A percentile compares a stretch with the other conserved stretches of the same genome.
Evolutionary conservation across 2,329 filamentous ascomycete genomes (phyloP).

Genomic region (Microdochium paspali): DNA sequence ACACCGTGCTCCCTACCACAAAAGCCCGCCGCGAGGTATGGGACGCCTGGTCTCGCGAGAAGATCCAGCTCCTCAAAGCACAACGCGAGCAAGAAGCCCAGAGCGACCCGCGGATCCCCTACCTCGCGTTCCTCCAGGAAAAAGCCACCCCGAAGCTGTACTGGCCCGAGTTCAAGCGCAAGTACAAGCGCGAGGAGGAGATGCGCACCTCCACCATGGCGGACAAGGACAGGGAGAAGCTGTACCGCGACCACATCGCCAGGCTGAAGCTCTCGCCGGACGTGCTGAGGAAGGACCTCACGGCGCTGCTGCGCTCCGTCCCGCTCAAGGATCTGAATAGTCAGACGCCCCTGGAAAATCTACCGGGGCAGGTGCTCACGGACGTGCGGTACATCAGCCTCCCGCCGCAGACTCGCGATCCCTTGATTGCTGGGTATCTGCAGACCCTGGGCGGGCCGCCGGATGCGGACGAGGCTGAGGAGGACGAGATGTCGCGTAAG

Average conservation of each 20-base stretch:
- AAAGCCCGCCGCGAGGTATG: slow-evolving; percentile 74
- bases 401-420: slow-evolving; percentile 49
- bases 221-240: slow-evolving; percentile 72
- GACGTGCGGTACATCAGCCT: slow-evolving; percentile 65
- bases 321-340: slow-evolving; percentile 51
- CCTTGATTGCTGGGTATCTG: slow-evolving; percentile 58
- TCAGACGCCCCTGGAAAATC: slow-evolving; percentile 40
- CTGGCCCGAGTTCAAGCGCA: slow-evolving; percentile 94
- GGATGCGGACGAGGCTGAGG: slow-evolving; percentile 32
- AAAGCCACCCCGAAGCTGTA: slow-evolving; percentile 86
- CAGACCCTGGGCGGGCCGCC: slow-evolving; percentile 52
- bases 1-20: slow-evolving; percentile 75
- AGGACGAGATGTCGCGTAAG: slow-evolving; percentile 41
- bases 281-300: slow-evolving; percentile 61
- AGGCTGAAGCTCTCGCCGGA: slow-evolving; percentile 57
- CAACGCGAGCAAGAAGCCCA: slow-evolving; percentile 67
- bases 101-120: slow-evolving; percentile 74
- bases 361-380: slow-evolving; percentile 53
- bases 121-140: slow-evolving; percentile 70
- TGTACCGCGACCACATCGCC: slow-evolving; percentile 65
- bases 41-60: slow-evolving; percentile 73
- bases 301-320: slow-evolving; percentile 52
- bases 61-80: slow-evolving; percentile 63
- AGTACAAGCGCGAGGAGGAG: slow-evolving; percentile 70
- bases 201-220: slow-evolving; percentile 66